Conservation (phyloP, 2,329 filamentous ascomycete genomes). For the Aspergillaceae sp. region DNA sequence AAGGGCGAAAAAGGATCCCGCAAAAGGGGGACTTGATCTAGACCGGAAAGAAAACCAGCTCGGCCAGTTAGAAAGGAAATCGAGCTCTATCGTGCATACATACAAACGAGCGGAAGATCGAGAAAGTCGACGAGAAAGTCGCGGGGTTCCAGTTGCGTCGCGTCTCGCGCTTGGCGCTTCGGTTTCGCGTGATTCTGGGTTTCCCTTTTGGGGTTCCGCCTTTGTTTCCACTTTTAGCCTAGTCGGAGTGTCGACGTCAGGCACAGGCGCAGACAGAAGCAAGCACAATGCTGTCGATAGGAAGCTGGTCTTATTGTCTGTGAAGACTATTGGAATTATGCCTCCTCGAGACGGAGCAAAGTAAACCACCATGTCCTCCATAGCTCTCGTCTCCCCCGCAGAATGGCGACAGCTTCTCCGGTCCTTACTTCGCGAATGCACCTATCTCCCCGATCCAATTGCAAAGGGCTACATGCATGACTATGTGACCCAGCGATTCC, state of each 20-base stretch:
- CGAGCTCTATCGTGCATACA: not conserved
- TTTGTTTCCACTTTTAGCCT: slow-evolving; percentile 3
- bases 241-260: not conserved
- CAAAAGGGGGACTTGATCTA: too few relatives aligned
- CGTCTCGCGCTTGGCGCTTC: slow-evolving; percentile 19
- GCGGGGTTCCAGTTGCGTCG: slow-evolving; percentile 15
- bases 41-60: not conserved
- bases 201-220: slow-evolving; percentile 10
- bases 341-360: not conserved
- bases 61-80: not conserved
- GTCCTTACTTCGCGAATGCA: slow-evolving; percentile 49
- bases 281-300: not conserved
- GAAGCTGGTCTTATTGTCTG: not conserved
- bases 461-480: slow-evolving; percentile 44
- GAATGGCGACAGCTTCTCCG: slow-evolving; percentile 44
- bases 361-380: not conserved
- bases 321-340: not conserved
- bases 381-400: slow-evolving; percentile 9
- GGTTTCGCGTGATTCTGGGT: slow-evolving; percentile 12
- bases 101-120: slow-evolving; percentile 1
- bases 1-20: slow-evolving; percentile 5
- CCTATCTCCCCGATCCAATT: slow-evolving; percentile 52
- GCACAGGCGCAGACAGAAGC: not conserved
- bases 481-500: slow-evolving; percentile 43
- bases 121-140: slow-evolving; percentile 10